Percentiles rank a stretch among this genome's conserved stretches.
These are phyloP conservation scores for Amoebophrya sp. DNA, from an alignment of 169 alveolate species.

Conservation along the genomic window DNA sequence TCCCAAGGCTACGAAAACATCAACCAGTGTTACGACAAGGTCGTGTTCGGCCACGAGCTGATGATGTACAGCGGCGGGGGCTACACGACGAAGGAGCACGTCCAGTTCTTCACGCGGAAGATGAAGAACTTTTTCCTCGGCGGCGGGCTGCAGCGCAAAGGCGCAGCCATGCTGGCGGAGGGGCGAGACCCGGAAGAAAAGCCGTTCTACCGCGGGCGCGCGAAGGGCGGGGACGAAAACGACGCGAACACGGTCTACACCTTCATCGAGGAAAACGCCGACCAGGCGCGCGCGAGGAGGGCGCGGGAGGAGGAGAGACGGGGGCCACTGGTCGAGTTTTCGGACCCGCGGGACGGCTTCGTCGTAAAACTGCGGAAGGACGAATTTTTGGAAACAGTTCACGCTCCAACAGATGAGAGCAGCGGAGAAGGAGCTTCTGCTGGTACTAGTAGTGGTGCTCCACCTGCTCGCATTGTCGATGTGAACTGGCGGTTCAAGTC, in stretches of 20 bases:
- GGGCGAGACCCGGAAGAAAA: neutral
- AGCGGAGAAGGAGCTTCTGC: too few relatives aligned
- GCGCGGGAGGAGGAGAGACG: too few relatives aligned
- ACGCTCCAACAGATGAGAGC: too few relatives aligned
- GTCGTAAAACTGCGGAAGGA: neutral
- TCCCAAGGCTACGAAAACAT: neutral
- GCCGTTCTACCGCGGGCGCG: constrained; percentile 14
- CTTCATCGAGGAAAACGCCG: neutral
- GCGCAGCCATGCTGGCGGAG: neutral
- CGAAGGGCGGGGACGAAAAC: neutral
- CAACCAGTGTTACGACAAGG: neutral
- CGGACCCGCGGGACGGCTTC: neutral
- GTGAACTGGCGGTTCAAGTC: neutral
- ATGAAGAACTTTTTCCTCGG: neutral
- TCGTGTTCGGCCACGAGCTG: constrained; percentile 15
- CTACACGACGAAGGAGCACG: neutral
- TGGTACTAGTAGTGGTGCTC: too few relatives aligned
- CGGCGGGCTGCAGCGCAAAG: neutral
- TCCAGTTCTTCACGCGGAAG: neutral
- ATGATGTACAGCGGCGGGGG: constrained; percentile 26
- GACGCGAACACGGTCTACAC: constrained; percentile 18
- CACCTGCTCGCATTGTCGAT: neutral
- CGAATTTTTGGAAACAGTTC: neutral
- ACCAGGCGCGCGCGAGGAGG: neutral
- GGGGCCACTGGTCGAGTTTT: neutral